Base-by-base conservation (phyloP, 345 rosid species). In the Trapa bicornis region DNA sequence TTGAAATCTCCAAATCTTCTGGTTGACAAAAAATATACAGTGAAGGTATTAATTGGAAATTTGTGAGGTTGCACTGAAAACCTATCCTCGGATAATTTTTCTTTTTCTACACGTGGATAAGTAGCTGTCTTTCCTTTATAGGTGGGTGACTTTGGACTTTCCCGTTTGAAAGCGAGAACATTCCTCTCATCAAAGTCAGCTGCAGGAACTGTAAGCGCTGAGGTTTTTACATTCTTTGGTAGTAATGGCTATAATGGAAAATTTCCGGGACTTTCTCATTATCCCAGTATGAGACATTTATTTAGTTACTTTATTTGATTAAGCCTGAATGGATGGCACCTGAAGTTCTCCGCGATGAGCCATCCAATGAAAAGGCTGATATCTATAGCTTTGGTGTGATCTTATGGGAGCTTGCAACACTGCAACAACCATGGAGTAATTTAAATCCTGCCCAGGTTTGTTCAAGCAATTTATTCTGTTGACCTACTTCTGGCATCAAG, bases 291-390 rank as follows among this genome's bases (percentile, higher is more conserved):
- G 37, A 58, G 9, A 64, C 13, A 54, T n/a, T 32, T 4, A 68
- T 36, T 12, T 15, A n/a, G 43, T 43, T n/a, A 35, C 38, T 42
- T 61, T 42, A 66, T 53, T 72, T 71, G 54, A 58, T 42, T 70
- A 67, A 93, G 98, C 97, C 98, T 61, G 98, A 90, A 80, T 93
- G 98, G 98, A 93, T 93, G 98, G 98, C 98, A 72, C 98, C 98
- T 52, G 98, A 93, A 84, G 98, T 93, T 69, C 87, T 93, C 12
- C 85, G 98, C 37, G 98, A 93, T 73, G 98, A 93, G 77, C 97
- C 84, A 69, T 93, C 98, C 66, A 93, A 93, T 72, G 98, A 93
- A 65, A 93, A 93, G 72, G 89, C 99, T 22, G 99, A 94, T 53
- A 76, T 94, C 52, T 94, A 94, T 80, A 94, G 99, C 77, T 94